phyloP scores from a whole-genome alignment of 2,329 filamentous ascomycete species.

The Hypoxylon sp. region DNA sequence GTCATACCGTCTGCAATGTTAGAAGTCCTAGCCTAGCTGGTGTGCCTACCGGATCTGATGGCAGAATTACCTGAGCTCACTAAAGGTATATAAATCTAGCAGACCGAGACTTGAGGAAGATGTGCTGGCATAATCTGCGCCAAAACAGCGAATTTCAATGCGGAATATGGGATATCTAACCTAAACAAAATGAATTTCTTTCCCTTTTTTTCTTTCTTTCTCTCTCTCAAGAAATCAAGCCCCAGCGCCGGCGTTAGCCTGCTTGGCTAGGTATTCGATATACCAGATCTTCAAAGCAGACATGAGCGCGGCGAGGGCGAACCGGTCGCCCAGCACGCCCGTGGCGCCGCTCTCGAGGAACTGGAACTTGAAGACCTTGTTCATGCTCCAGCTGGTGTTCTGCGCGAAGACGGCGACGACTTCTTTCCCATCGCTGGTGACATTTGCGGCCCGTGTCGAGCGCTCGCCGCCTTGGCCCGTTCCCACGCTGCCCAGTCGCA shows the following conservation, averaged over 20 bases:
- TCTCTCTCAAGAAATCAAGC: too few relatives aligned
- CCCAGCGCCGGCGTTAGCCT: not conserved
- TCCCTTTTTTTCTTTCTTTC: too few relatives aligned
- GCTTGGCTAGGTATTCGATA: conserved; percentile 6
- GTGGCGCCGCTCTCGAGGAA: conserved; percentile 46
- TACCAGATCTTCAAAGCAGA: conserved; percentile 47
- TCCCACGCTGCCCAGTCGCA: conserved; percentile 36
- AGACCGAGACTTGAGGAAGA: not conserved
- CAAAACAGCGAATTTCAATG: not conserved
- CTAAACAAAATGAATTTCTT: not conserved
- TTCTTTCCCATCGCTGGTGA: conserved; percentile 47
- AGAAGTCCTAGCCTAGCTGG: too few relatives aligned
- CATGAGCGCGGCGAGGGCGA: conserved; percentile 43
- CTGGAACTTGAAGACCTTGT: conserved; percentile 46
- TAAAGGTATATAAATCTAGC: too few relatives aligned
- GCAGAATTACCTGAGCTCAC: too few relatives aligned
- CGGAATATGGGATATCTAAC: not conserved
- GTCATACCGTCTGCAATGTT: too few relatives aligned
- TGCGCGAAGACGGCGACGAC: conserved; percentile 46
- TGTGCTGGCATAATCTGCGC: not conserved
- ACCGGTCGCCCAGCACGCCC: conserved; percentile 46
- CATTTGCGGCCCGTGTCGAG: conserved; percentile 30
- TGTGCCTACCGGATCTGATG: too few relatives aligned
- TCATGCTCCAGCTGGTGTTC: conserved; percentile 38
- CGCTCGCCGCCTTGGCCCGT: conserved; percentile 30